phyloP scores from a whole-genome alignment of 2,329 filamentous ascomycete genomes.

The Talaromyces funiculosus region DNA sequence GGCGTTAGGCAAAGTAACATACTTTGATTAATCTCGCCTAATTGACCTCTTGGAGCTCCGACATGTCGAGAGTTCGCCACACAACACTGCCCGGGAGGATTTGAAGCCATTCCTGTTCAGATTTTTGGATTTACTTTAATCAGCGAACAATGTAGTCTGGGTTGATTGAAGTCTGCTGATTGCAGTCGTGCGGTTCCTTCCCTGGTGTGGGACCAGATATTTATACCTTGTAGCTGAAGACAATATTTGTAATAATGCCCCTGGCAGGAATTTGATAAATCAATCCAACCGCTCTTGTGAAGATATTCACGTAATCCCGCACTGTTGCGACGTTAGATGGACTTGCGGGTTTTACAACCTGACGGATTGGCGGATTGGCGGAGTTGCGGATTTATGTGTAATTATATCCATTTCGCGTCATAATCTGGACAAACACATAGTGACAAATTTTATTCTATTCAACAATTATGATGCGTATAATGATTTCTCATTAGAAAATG shows the following conservation, averaged over 20 bases:
- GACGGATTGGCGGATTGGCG: background rate
- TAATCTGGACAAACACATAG: background rate
- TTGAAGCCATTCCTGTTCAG: conserved; percentile 44
- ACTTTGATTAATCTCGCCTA: conserved; percentile 45
- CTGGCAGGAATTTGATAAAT: background rate
- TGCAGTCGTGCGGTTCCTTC: background rate
- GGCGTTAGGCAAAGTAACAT: conserved; percentile 15
- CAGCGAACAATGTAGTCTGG: background rate
- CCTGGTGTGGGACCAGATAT: background rate
- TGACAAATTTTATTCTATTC: background rate
- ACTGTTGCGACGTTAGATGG: background rate
- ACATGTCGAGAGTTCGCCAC: conserved; percentile 48
- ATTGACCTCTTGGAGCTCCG: conserved; percentile 44
- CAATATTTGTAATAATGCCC: background rate
- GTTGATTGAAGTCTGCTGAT: background rate
- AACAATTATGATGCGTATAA: background rate
- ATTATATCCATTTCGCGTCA: background rate
- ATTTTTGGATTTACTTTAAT: background rate
- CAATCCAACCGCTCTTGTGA: no score
- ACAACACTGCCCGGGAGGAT: conserved; percentile 47
- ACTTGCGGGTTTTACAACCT: background rate
- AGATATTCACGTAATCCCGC: no score
- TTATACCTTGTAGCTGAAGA: background rate
- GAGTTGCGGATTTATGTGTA: conserved; percentile 1
- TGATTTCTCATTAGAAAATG: background rate